Evolutionary conservation across 1,139 yeast genomes (phyloP), one percentile per base, ranked within the genome.

Genomic region (Hansenula anomala): DNA sequence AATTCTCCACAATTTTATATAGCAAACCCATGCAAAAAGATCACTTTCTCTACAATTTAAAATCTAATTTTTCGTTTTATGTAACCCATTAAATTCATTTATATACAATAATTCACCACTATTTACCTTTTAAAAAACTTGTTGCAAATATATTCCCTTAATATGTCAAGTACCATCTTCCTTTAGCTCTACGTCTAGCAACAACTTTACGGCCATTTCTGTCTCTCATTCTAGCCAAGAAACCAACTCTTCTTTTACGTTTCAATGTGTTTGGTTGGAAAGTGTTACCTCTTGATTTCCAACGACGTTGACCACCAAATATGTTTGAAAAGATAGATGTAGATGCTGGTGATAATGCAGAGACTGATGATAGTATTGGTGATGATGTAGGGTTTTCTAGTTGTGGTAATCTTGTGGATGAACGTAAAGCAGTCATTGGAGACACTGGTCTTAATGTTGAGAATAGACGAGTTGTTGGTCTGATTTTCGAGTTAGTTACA

Each of bases 261-360:
- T 86, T 88, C 47, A 87, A 68, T 2, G 95, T 89, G 43, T 90
- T 83, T 34, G 98, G 97, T 62, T 90, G 97, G 63, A 84, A 92
- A 18, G 96, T 88, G 65, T 88, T 85, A 64, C 98, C 98, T 69
- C 95, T 79, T 23, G 89, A 72, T 59, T 85, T 81, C 81, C 90
- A 82, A 67, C 96, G 76, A 65, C 71, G 64, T 58, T 74, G 75
- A 54, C 48, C 77, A 62, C 56, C 75, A 63, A 47, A 40, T 14
- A 47, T 33, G 38, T 43, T 47, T 41, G 53, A 55, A 29, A 40
- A 47, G 30, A 39, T 42, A 26, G 49, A 44, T 11, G 45, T 29
- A 6, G 45, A 14, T 29, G 30, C 22, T 10, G 30, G 9, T 14
- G 32, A 27, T 34, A 36, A 18, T 27, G 41, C 20, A 18, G 35